Conservation (phyloP, 1,284 basidiomycete genomes). For the Trichosporon faecale region DNA sequence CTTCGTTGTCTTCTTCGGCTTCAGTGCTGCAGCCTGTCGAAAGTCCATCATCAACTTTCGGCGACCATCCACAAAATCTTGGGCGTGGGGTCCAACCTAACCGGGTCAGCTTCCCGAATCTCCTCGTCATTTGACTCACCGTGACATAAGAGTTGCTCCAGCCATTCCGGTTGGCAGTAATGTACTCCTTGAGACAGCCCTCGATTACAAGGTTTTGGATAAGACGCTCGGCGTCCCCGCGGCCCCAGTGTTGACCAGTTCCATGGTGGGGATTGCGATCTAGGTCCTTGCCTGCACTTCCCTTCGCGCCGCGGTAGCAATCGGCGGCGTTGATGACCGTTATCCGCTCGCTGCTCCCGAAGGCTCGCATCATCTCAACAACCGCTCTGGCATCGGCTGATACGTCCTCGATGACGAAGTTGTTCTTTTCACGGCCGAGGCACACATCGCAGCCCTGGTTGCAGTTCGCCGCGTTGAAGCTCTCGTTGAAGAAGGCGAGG, state of each 20-base stretch:
- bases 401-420: constrained; percentile 42
- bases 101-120: not conserved
- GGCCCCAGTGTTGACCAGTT: constrained; percentile 40
- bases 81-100: constrained; percentile 37
- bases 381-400: constrained; percentile 36
- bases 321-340: constrained; percentile 45
- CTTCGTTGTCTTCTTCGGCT: constrained; percentile 12
- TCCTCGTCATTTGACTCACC: constrained; percentile 31
- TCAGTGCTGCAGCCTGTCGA: constrained; percentile 28
- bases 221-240: constrained; percentile 45
- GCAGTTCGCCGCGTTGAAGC: constrained; percentile 47
- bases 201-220: constrained; percentile 47
- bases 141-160: constrained; percentile 49
- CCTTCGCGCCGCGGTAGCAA: constrained; percentile 45
- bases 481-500: constrained; percentile 57
- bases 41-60: constrained; percentile 39
- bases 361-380: constrained; percentile 39
- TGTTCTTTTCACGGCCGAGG: constrained; percentile 34
- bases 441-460: constrained; percentile 51
- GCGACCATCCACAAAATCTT: constrained; percentile 31
- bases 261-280: constrained; percentile 41
- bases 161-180: constrained; percentile 38
- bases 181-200: constrained; percentile 40
- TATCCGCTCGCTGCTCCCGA: constrained; percentile 33
- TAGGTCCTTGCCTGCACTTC: constrained; percentile 34